These are phyloP conservation scores for Talaromyces sp. DNA, from an alignment of 2,329 filamentous ascomycete species.

Conservation along the genomic window DNA sequence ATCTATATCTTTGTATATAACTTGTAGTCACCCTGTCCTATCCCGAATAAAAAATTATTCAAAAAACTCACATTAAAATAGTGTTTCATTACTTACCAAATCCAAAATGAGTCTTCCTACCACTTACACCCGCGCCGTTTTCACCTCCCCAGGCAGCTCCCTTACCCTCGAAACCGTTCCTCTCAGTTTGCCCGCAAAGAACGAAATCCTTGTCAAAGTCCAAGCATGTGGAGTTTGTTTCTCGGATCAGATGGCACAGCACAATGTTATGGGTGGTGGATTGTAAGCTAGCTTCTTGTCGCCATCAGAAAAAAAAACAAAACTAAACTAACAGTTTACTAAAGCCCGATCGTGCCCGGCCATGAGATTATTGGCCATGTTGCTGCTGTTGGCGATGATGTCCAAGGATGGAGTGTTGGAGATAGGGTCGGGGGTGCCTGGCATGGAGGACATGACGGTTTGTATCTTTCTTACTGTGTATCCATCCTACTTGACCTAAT, in stretches of 20 bases:
- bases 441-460: slow-evolving; percentile 54
- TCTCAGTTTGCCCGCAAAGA: slow-evolving; percentile 50
- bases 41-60: background rate
- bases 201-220: slow-evolving; percentile 65
- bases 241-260: slow-evolving; percentile 49
- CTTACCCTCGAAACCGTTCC: slow-evolving; percentile 56
- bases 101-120: slow-evolving; percentile 47
- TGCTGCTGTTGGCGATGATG: slow-evolving; percentile 51
- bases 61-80: background rate
- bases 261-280: slow-evolving; percentile 48
- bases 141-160: slow-evolving; percentile 49
- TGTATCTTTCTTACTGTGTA: slow-evolving; percentile 5
- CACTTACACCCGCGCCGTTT: slow-evolving; percentile 61
- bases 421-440: slow-evolving; percentile 64
- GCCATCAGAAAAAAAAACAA: background rate
- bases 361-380: slow-evolving; percentile 69
- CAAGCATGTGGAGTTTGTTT: slow-evolving; percentile 69
- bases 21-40: background rate
- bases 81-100: background rate
- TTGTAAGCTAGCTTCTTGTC: slow-evolving; percentile 32
- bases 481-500: background rate
- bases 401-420: slow-evolving; percentile 55
- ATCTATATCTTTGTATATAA: background rate
- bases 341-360: slow-evolving; percentile 57
- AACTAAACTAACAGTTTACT: background rate